phyloP scores from a whole-genome alignment of 2,329 filamentous ascomycete genomes.

The Cladosporium sp. region DNA sequence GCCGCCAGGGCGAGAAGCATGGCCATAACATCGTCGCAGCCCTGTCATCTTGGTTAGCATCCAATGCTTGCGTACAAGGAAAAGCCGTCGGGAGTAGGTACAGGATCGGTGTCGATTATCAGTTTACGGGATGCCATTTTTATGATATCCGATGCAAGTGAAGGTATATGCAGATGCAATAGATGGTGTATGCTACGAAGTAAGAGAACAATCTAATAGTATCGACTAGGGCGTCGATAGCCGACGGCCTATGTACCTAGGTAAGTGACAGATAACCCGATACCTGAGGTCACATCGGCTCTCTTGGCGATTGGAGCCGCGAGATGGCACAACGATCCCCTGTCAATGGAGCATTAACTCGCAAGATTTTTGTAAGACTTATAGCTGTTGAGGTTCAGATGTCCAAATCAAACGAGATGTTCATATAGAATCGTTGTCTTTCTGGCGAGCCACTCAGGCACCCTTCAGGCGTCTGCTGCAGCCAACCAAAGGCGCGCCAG shows the following conservation, averaged over 20 bases:
- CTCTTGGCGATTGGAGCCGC: background rate
- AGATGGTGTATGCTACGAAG: no score
- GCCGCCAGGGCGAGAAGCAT: conserved; percentile 82
- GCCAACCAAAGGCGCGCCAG: no score
- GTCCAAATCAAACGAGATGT: no score
- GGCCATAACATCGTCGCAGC: conserved; percentile 87
- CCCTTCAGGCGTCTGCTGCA: no score
- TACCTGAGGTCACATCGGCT: background rate
- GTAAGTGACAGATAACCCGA: background rate
- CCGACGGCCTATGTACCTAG: background rate
- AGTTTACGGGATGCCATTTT: conserved; percentile 54
- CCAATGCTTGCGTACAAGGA: rapidly evolving
- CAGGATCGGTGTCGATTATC: conserved; percentile 96
- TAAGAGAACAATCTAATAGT: no score
- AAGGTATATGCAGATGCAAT: no score
- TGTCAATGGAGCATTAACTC: no score
- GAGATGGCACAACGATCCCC: no score
- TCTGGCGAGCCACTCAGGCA: no score
- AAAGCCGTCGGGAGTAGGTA: conserved; percentile 40
- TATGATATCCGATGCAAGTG: background rate
- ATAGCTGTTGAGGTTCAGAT: no score
- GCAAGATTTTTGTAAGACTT: no score
- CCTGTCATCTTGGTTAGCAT: conserved; percentile 37
- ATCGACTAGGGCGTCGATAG: background rate
- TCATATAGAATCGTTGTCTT: no score